These are phyloP conservation scores for Gelatoporia subvermispora DNA, from an alignment of 768 basidiomycete species.

Conservation along the genomic window DNA sequence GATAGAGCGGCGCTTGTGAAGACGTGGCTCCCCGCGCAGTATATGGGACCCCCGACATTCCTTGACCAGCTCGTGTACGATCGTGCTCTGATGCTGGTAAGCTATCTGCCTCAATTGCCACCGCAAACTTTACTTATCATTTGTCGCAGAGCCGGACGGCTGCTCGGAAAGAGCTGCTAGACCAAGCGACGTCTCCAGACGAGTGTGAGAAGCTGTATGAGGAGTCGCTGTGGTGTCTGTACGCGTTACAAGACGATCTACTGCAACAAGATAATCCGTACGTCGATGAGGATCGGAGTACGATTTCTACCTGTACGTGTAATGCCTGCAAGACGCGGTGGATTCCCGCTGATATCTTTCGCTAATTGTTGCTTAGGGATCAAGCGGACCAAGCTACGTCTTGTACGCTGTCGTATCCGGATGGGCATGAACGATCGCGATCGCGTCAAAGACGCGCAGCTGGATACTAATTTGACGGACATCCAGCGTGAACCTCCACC, in stretches of 20 bases:
- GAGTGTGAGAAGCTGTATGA: slow-evolving; percentile 95
- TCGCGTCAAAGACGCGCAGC: slow-evolving; percentile 68
- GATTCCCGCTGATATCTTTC: not conserved
- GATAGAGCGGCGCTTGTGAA: slow-evolving; percentile 86
- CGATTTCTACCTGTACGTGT: slow-evolving; percentile 68
- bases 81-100: slow-evolving; percentile 78
- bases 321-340: not conserved
- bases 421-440: slow-evolving; percentile 76
- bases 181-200: slow-evolving; percentile 67
- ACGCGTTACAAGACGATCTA: slow-evolving; percentile 87
- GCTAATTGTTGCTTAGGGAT: slow-evolving; percentile 53
- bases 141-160: slow-evolving; percentile 80
- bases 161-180: slow-evolving; percentile 84
- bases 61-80: slow-evolving; percentile 92
- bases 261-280: slow-evolving; percentile 78
- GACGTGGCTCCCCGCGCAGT: slow-evolving; percentile 81
- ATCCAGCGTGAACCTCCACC: slow-evolving; percentile 66
- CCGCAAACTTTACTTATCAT: not conserved
- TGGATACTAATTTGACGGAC: slow-evolving; percentile 77
- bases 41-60: slow-evolving; percentile 77
- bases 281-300: slow-evolving; percentile 76
- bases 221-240: slow-evolving; percentile 90
- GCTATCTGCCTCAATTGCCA: slow-evolving; percentile 23
- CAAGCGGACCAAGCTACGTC: slow-evolving; percentile 77
- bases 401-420: slow-evolving; percentile 70